Percentiles rank a stretch among this genome's conserved stretches.
These are phyloP conservation scores for Rhodotorula toruloides DNA, from an alignment of 768 basidiomycete genomes.

Conservation along the genomic window DNA sequence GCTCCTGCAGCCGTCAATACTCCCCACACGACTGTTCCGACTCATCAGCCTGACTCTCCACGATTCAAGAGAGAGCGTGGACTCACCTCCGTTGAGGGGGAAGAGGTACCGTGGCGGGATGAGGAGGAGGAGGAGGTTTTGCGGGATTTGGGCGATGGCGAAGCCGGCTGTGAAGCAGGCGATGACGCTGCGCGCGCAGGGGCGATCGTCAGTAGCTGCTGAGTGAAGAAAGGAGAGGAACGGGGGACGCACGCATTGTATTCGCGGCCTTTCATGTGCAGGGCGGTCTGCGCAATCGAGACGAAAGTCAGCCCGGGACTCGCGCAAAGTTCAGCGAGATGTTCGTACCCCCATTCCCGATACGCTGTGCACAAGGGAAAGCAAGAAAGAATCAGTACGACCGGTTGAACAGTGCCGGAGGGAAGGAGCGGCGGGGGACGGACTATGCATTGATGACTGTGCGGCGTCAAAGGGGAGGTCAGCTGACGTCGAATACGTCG, in stretches of 20 bases:
- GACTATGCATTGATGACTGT: slow-evolving; percentile 57
- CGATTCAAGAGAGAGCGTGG: neutral
- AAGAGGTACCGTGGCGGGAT: slow-evolving; percentile 63
- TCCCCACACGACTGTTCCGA: slow-evolving; percentile 2
- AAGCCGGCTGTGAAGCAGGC: slow-evolving; percentile 70
- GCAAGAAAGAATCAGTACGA: neutral
- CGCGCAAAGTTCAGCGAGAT: no score
- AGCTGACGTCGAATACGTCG: no score
- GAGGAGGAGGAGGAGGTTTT: slow-evolving; percentile 63
- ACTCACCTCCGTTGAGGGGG: slow-evolving; percentile 46
- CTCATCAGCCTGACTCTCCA: no score
- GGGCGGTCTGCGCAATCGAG: slow-evolving; percentile 68
- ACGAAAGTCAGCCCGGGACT: no score
- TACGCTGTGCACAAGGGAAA: neutral
- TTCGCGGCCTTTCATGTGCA: slow-evolving; percentile 61
- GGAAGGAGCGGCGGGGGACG: neutral
- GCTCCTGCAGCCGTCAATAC: slow-evolving; percentile 49
- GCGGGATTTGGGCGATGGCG: slow-evolving; percentile 53
- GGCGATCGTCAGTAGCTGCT: neutral
- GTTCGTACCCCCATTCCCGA: no score
- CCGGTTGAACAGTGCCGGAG: accelerated
- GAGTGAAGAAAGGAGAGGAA: slow-evolving; percentile 49
- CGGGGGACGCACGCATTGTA: slow-evolving; percentile 52
- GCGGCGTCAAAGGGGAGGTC: neutral
- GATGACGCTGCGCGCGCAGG: slow-evolving; percentile 48